A percentile compares a stretch with the other conserved stretches of the same genome.
Evolutionary conservation across 2,329 filamentous ascomycete genomes (phyloP).

Genomic region (Aspergillus sp.): DNA sequence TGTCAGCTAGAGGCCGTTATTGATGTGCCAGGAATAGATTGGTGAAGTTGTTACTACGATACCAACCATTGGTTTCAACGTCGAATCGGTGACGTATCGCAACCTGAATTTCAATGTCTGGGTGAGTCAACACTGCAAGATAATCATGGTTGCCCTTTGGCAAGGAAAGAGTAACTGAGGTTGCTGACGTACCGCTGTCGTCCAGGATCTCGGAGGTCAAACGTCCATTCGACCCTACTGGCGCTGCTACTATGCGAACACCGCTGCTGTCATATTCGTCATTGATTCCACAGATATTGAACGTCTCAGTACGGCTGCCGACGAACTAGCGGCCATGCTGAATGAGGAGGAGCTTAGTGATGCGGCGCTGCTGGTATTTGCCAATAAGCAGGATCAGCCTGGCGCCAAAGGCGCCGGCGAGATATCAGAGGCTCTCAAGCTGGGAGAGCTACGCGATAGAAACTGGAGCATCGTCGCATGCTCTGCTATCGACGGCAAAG

Average conservation of each 20-base stretch:
- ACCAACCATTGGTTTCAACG: constrained; percentile 98
- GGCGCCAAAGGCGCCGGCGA: constrained; percentile 95
- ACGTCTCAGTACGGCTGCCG: constrained; percentile 84
- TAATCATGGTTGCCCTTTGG: neutral
- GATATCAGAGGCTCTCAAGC: constrained; percentile 87
- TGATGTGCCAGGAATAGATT: constrained; percentile 60
- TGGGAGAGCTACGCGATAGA: constrained; percentile 88
- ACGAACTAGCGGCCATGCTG: constrained; percentile 91
- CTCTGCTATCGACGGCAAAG: constrained; percentile 91
- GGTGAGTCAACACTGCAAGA: constrained; percentile 56
- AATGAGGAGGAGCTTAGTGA: constrained; percentile 96
- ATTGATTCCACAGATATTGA: constrained; percentile 98
- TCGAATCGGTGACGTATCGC: constrained; percentile 97
- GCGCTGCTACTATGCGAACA: constrained; percentile 99
- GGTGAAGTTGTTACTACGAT: constrained; percentile 99
- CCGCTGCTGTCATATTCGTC: constrained; percentile 96
- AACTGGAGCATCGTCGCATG: constrained; percentile 99
- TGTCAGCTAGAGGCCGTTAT: neutral
- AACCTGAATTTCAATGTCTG: constrained; percentile 99
- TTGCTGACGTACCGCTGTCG: constrained; percentile 7
- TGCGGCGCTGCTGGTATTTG: constrained; percentile 88
- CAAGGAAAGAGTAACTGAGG: neutral
- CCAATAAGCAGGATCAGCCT: constrained; percentile 98
- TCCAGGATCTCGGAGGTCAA: constrained; percentile 87
- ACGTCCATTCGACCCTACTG: constrained; percentile 99